phyloP scores from a whole-genome alignment of 116 monocot genomes.

The Trichopus zeylanicus region DNA sequence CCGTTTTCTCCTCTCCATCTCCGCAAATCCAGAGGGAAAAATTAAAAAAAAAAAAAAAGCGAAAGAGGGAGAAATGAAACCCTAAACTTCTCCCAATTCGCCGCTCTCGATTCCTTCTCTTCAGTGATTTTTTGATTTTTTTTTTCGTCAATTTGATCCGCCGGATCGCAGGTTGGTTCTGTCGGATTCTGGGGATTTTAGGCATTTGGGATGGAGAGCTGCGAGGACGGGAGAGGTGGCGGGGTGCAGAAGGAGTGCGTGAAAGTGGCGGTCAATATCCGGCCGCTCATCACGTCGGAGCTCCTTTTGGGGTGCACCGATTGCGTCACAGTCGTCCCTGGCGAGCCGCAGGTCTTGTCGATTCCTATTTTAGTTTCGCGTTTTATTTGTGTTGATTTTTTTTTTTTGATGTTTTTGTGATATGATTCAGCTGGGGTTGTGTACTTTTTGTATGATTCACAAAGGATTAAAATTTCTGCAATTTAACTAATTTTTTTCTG shows the following conservation, averaged over 20 bases:
- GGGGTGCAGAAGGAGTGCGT: constrained; percentile 55
- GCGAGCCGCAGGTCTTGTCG: constrained; percentile 76
- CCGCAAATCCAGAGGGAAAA: background rate
- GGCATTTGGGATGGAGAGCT: constrained; percentile 17
- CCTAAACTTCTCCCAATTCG: constrained; percentile 2
- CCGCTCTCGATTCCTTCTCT: background rate
- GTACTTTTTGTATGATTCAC: no score
- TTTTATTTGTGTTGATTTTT: constrained; percentile 5
- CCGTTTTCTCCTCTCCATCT: background rate
- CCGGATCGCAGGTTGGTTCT: background rate
- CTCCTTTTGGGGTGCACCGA: constrained; percentile 68
- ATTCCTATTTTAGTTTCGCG: background rate
- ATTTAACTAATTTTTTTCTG: background rate
- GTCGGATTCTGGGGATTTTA: constrained; percentile 26
- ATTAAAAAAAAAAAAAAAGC: constrained; percentile 5
- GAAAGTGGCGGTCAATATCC: constrained; percentile 80
- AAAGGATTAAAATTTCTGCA: no score
- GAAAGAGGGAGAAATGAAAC: constrained; percentile 4
- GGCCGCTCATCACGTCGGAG: constrained; percentile 76
- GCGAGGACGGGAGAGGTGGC: background rate
- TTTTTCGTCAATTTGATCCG: background rate
- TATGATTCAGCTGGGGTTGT: background rate
- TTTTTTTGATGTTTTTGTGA: background rate
- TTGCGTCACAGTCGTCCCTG: constrained; percentile 64
- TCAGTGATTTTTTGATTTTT: background rate